Evolutionary conservation across 345 rosid genomes (phyloP), one percentile per base, ranked within the genome.

Genomic region (Heritiera fomes): DNA sequence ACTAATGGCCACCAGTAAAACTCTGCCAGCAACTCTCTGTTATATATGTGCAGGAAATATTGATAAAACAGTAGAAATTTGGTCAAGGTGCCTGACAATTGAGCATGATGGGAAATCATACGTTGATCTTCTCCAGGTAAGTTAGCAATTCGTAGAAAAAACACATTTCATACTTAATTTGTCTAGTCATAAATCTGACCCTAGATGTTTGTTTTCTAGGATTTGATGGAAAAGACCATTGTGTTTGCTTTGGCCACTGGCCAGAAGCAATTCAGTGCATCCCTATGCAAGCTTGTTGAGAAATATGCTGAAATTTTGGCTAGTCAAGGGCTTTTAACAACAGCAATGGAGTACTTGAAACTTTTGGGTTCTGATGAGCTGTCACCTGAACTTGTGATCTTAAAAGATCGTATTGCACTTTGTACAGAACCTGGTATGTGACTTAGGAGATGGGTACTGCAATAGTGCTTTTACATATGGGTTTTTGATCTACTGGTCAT

Each of bases 141-240:
- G 85, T 81, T 78, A 71, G 77, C 81, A 46, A 61, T 82, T 85
- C 66, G 76, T 82, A 64, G 40, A 76, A 73, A 58, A 59, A 72
- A 53, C 62, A 9, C 41, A 76, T 46, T 47, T 9, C 63, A 30
- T 67, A 17, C 11, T 13, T 52, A 30, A 69, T 32, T 71, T 78
- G 66, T 79, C 62, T 60, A 55, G 61, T 43, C 75, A 40, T 68
- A 43, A 32, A 43, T 32, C 71, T 85, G 72, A 65, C 65, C n/a
- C 41, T 67, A 56, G 61, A 73, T 73, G 20, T 17, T 82, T 81
- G 34, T 77, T 83, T 80, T 52, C 46, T 86, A 97, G 99, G 99
- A 97, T 84, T 88, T 97, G 84, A 97, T 94, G 99, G 99, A 97
- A 87, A 97, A 97, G 89, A 97, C 99, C 59, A 94, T 94, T 53